Conservation (phyloP, 345 rosid genomes). For the Eucalyptus victrix region DNA sequence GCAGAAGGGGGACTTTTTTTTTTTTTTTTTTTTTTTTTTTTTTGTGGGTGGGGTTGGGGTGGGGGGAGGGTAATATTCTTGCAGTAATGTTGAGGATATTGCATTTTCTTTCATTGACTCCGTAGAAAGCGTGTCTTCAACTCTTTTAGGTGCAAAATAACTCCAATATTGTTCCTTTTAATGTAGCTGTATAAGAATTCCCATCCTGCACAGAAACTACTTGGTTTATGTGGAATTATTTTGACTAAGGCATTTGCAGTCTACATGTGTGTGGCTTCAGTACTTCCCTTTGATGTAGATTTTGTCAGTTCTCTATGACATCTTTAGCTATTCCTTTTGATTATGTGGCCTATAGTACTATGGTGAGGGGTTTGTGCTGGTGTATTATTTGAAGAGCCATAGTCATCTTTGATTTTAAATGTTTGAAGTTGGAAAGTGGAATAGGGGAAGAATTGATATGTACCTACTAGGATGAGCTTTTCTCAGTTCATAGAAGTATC, state of each 20-base stretch:
- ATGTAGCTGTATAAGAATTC: not conserved
- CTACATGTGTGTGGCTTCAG: not conserved
- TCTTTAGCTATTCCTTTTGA: not conserved
- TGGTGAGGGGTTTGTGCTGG: not conserved
- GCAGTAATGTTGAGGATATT: not conserved
- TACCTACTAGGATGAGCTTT: not conserved
- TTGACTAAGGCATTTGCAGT: not conserved
- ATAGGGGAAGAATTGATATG: not conserved
- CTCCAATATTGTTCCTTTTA: not conserved
- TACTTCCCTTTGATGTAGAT: not conserved
- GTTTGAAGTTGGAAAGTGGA: not conserved
- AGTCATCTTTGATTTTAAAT: not conserved
- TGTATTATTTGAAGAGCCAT: not conserved
- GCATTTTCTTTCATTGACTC: not conserved
- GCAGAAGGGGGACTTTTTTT: not conserved
- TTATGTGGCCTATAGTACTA: not conserved
- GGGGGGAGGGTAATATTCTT: not conserved
- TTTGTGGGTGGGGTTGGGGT: not conserved
- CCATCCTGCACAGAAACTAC: not conserved
- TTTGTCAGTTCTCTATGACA: not conserved
- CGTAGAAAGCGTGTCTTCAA: not conserved
- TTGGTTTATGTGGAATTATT: not conserved
- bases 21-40: too few species aligned
- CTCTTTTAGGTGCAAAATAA: not conserved
- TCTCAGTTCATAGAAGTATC: not conserved